Percentiles rank a stretch among this genome's conserved stretches.
Conservation (phyloP, 306 rosid genomes). For the Corylus heterophylla region DNA sequence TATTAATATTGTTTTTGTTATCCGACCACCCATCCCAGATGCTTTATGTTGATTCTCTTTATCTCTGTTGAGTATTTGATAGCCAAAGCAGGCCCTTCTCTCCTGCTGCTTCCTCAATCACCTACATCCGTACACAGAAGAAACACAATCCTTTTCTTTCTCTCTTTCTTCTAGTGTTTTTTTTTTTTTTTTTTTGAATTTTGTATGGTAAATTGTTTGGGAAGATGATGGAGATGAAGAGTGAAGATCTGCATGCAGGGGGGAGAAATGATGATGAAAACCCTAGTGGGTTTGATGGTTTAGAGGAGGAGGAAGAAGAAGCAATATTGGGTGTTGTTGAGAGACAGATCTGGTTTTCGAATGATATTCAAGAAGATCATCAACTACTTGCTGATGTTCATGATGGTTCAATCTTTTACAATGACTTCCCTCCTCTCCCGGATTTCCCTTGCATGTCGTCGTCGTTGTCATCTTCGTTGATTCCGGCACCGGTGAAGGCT, state of each 20-base stretch:
- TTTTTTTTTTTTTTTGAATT: background rate
- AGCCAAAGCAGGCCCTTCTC: constrained; percentile 51
- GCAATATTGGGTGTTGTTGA: constrained; percentile 29
- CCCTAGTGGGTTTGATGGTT: constrained; percentile 26
- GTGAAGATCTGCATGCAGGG: constrained; percentile 65
- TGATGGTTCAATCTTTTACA: constrained; percentile 62
- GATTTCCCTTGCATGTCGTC: constrained; percentile 97
- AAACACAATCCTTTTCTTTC: constrained; percentile 27
- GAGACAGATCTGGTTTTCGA: constrained; percentile 58
- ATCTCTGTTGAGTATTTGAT: constrained; percentile 40
- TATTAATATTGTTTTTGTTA: constrained; percentile 33
- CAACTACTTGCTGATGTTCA: constrained; percentile 41
- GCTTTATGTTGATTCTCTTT: constrained; percentile 75
- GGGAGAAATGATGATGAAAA: constrained; percentile 27
- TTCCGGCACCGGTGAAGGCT: constrained; percentile 46
- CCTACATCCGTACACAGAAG: constrained; percentile 45
- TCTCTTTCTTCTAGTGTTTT: constrained; percentile 40
- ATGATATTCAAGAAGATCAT: constrained; percentile 36
- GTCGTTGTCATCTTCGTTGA: constrained; percentile 64
- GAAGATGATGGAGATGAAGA: constrained; percentile 16
- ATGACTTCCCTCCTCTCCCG: constrained; percentile 75
- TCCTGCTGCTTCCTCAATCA: constrained; percentile 73
- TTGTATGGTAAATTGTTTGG: background rate
- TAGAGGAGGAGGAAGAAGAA: constrained; percentile 30
- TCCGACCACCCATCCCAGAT: constrained; percentile 53